Evolutionary conservation across 495 filamentous ascomycete genomes (phyloP), one percentile per base, ranked within the genome.

Genomic region (Chaetomium tenue): DNA sequence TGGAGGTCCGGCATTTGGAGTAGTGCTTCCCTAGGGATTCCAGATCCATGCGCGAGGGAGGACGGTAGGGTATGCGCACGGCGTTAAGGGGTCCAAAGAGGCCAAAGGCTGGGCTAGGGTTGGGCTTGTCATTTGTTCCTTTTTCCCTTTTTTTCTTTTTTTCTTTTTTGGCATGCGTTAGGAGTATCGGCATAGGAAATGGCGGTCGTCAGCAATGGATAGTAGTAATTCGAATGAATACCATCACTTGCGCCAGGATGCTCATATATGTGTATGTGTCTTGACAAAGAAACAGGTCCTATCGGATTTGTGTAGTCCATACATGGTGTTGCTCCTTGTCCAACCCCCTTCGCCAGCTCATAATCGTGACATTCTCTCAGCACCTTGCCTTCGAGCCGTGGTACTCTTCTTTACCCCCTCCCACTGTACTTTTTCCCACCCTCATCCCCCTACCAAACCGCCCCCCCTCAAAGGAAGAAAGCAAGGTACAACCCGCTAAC

Each of bases 401-500:
- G 2, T 3, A 44, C 13, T 18, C 40, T 4, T 12, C 3, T 28
- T n/a, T 37, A 15, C 18, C 1, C 28, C 25, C 16, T 15, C n/a
- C 37, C 23, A 47, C 53, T 11, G 22, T 55, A 9, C 15, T 55
- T 52, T 50, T 42, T 53, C 28, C 39, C 37, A 37, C 7, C 30
- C 53, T 26, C 58, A 53, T 39, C 42, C 39, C 59, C 37, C 12
- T 25, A 47, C 56, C 60, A 40, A 9, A 22, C 9, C 42, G 40
- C 15, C 18, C 2, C 44, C 7, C 18, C 56, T 70, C 66, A 81
- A 58, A 80, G 60, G 50, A 80, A 73, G 63, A 78, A 75, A 28
- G 74, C 87, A 75, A 94, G 80, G 54, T 71, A 80, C 58, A 88
- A 61, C 52, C 89, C 85, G 63, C 82, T 83, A 7, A 89, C 78